A percentile compares a stretch with the other conserved stretches of the same genome.
These are phyloP conservation scores for Wickerhamomyces silvicola DNA, from an alignment of 805 yeast species.

Conservation along the genomic window DNA sequence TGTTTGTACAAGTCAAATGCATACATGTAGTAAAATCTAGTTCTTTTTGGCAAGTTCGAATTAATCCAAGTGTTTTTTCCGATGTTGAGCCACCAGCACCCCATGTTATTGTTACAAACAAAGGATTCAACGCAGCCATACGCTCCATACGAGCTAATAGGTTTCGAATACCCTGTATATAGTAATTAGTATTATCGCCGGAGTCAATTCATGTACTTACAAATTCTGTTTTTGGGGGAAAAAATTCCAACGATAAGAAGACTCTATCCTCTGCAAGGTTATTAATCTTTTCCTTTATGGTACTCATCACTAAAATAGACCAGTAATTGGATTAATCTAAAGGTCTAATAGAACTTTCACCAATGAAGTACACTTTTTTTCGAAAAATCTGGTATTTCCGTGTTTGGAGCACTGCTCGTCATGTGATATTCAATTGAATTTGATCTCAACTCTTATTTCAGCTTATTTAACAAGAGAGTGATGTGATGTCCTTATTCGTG, in stretches of 20 bases:
- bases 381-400: background rate
- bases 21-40: constrained; percentile 84
- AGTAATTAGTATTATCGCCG: constrained; percentile 4
- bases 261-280: constrained; percentile 43
- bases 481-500: constrained; percentile 20
- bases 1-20: constrained; percentile 95
- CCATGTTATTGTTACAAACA: constrained; percentile 93
- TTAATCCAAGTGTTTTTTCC: constrained; percentile 77
- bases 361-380: constrained; percentile 34
- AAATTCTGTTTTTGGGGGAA: constrained; percentile 92
- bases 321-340: constrained; percentile 62
- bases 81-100: constrained; percentile 98
- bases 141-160: constrained; percentile 81
- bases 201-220: constrained; percentile 21
- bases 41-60: constrained; percentile 66
- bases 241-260: constrained; percentile 86
- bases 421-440: no score
- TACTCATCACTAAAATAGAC: constrained; percentile 44
- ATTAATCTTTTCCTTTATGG: constrained; percentile 42
- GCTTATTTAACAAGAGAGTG: background rate
- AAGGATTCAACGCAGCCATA: constrained; percentile 82
- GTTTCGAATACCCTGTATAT: constrained; percentile 62
- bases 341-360: constrained; percentile 73
- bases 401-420: no score
- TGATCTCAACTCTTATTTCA: background rate